Conservation (phyloP, 2,329 filamentous ascomycete species). For the Talaromyces sp. region DNA sequence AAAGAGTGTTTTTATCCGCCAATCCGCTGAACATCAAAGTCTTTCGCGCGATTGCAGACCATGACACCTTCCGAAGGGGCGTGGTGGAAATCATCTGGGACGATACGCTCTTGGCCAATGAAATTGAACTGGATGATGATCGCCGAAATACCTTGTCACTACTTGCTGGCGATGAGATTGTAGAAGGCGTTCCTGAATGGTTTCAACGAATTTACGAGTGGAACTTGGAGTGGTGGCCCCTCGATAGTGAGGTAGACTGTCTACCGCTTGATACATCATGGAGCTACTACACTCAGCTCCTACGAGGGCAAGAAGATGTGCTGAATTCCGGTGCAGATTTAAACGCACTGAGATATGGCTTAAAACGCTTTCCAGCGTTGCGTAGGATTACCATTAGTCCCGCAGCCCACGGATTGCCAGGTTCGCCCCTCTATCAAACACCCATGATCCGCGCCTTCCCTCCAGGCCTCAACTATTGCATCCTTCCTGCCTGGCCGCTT, state of each 20-base stretch:
- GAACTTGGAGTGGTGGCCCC: not conserved
- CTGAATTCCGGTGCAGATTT: constrained; percentile 24
- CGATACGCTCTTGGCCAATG: not conserved
- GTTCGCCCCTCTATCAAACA: not conserved
- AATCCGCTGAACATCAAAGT: constrained; percentile 37
- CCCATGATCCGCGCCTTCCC: constrained; percentile 18
- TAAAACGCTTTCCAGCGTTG: constrained; percentile 33
- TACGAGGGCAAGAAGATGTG: constrained; percentile 29
- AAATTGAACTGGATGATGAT: not conserved
- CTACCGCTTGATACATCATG: constrained; percentile 14
- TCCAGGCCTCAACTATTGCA: constrained; percentile 22
- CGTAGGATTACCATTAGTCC: constrained; percentile 37
- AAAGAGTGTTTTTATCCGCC: constrained; percentile 39
- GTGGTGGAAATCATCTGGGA: constrained; percentile 37
- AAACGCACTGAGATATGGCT: constrained; percentile 29
- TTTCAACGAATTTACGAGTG: not conserved
- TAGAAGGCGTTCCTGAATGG: not conserved
- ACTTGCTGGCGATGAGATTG: too few relatives aligned
- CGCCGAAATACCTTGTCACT: too few relatives aligned
- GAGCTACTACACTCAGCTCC: constrained; percentile 28
- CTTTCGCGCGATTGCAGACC: constrained; percentile 32
- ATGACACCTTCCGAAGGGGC: constrained; percentile 27
- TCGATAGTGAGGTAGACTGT: too few relatives aligned
- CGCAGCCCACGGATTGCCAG: constrained; percentile 28
- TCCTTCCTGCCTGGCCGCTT: not conserved